These are phyloP conservation scores for Aspergillus luchuensis DNA, from an alignment of 2,329 filamentous ascomycete genomes.

Conservation along the genomic window DNA sequence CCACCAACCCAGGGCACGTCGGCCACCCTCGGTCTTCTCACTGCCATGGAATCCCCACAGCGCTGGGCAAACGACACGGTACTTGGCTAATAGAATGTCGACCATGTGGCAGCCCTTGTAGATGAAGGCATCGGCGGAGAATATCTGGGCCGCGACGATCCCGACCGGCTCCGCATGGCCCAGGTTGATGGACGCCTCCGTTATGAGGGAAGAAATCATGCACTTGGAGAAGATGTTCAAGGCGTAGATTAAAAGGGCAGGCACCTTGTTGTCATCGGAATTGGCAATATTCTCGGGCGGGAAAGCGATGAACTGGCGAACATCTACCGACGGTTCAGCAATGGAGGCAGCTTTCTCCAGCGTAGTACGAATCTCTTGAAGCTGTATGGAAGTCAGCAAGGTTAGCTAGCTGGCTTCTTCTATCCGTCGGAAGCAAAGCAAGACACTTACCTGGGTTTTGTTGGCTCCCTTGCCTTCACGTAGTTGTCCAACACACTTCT, in stretches of 20 bases:
- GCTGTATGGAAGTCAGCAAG: slow-evolving; percentile 16
- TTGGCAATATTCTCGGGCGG: slow-evolving; percentile 42
- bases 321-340: slow-evolving; percentile 58
- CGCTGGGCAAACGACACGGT: slow-evolving; percentile 76
- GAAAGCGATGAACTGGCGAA: slow-evolving; percentile 56
- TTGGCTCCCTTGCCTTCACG: slow-evolving; percentile 67
- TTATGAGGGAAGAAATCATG: slow-evolving; percentile 69
- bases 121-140: slow-evolving; percentile 67
- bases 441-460: slow-evolving; percentile 52
- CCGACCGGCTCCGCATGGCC: slow-evolving; percentile 75
- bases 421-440: not conserved
- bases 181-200: slow-evolving; percentile 65
- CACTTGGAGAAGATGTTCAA: slow-evolving; percentile 76
- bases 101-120: slow-evolving; percentile 70
- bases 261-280: slow-evolving; percentile 54
- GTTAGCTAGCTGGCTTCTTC: slow-evolving; percentile 14
- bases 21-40: slow-evolving; percentile 71
- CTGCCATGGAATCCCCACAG: slow-evolving; percentile 80
- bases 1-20: slow-evolving; percentile 72
- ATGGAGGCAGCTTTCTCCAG: slow-evolving; percentile 59
- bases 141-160: slow-evolving; percentile 73
- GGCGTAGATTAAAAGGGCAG: slow-evolving; percentile 70
- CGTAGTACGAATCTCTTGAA: slow-evolving; percentile 51
- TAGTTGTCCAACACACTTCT: slow-evolving; percentile 70
- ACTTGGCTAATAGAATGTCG: slow-evolving; percentile 86